Evolutionary conservation across 345 rosid genomes (phyloP), one percentile per base, ranked within the genome.

Genomic region (Eutrema heterophyllum): DNA sequence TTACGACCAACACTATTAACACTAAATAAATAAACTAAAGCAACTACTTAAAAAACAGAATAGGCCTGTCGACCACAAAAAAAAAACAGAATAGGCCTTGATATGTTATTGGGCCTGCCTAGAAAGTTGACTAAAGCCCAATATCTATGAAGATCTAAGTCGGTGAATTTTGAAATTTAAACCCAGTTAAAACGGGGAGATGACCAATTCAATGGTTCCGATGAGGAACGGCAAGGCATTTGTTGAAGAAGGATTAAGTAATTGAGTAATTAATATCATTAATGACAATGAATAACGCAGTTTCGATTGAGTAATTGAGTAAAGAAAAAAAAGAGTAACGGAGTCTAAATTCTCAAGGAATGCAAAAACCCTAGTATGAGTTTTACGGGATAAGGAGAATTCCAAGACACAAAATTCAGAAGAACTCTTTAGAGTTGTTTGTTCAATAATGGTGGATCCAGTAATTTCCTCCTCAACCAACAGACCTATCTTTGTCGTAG

Each of bases 401-500:
- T 27, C 7, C 9, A 32, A 50, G 15, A 38, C 30, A 6, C 33
- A 51, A 50, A 33, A 27, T 60, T 30, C 12, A 51, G 41, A 61
- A 49, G 11, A 55, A 11, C 16, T 65, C 30, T 0, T 12, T 1
- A 33, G 5, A 30, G 33, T 30, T 10, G 43, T 3, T 6, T 64
- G 30, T 15, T 46, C 72, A 48, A 16, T 68, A 58, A 74, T 67
- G 67, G 61, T 16, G 62, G 78, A 58, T 65, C 71, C 66, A 26
- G 66, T 45, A 0, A 46, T 27, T 7, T 53, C 66, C 10, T 41
- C 58, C n/a, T 12, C 50, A 36, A 50, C 7, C 21, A 58, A 30
- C 13, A 59, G n/a, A 74, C 53, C 78, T 10, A 30, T 33, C 53
- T 74, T 74, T 48, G 5, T 74, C 67, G 4, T 21, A 40, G 61